Evolutionary conservation across 2,329 filamentous ascomycete species (phyloP), one percentile per base, ranked within the genome.

Genomic region (Phaeosphaeria sp.): DNA sequence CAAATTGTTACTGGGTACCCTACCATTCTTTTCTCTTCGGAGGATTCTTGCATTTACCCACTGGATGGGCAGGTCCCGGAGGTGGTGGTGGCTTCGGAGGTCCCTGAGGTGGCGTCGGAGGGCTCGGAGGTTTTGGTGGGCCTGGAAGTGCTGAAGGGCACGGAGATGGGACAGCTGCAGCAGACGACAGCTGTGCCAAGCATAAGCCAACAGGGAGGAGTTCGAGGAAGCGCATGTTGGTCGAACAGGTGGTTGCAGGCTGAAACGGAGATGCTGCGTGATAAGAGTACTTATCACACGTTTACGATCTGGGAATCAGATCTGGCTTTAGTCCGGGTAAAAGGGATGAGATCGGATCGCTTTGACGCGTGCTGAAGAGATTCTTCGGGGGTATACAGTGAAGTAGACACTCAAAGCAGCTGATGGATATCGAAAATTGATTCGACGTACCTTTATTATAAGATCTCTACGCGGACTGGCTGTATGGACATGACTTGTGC

Each of bases 1-100:
- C 10, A 17, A 13, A 5, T 7, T 30, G 30, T 33, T 1, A 3
- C 10, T 20, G 7, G 27, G 10, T n/a, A 15, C 17, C 25, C 1
- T 49, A 64, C 66, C 66, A 68, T 59, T 68, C 66, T 17, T 53
- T 30, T n/a, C 64, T 56, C 36, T 63, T 59, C n/a, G 54, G 56
- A 10, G 65, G 62, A 23, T 62, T 58, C 27, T 48, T 60, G 52
- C 65, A 68, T 25, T 56, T 52, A 11, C 17, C 46, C 42, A 11
- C 30, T 3, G 30, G 30, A 13, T 36, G 30, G 30, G 30, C 30
- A 36, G 30, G 30, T 36, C 30, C 30, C 30, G 30, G 30, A 36
- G 30, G 30, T 36, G 30, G 13, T 36, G 30, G 30, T 36, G 30
- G 30, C 25, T 30, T 30, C 25, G 25, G 25, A 30, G 25, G 25